A percentile compares a stretch with the other conserved stretches of the same genome.
phyloP scores from a whole-genome alignment of 140 eudicot species.

The Stevia rebaudiana region DNA sequence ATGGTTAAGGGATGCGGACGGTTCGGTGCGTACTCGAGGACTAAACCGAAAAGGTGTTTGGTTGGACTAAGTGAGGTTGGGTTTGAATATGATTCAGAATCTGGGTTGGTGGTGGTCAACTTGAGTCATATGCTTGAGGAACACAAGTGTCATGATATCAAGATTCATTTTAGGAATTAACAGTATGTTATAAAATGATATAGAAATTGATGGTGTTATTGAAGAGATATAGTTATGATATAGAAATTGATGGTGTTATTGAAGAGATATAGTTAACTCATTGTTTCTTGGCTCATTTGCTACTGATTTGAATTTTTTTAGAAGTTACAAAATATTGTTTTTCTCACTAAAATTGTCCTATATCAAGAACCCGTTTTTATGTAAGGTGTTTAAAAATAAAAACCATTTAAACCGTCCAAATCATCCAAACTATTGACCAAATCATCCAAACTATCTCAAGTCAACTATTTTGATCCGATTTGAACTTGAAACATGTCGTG shows the following conservation, averaged over 20 bases:
- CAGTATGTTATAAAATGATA: constrained; percentile 1
- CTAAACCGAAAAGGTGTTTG: constrained; percentile 55
- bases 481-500: no score
- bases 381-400: no score
- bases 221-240: constrained; percentile 1
- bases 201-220: constrained; percentile 1
- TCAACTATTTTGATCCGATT: no score
- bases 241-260: constrained; percentile 1
- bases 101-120: constrained; percentile 52
- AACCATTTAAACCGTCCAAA: no score
- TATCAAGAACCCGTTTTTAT: background rate
- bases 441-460: no score
- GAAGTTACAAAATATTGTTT: background rate
- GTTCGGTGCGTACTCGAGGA: constrained; percentile 65
- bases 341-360: background rate
- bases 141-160: constrained; percentile 43
- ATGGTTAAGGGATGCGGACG: constrained; percentile 79
- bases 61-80: constrained; percentile 45
- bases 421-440: no score
- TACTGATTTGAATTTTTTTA: background rate
- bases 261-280: background rate
- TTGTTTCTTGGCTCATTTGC: background rate
- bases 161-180: constrained; percentile 47
- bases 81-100: constrained; percentile 43
- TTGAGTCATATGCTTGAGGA: constrained; percentile 63